These are phyloP conservation scores for Boechera stricta DNA, from an alignment of 345 rosid species.

Conservation along the genomic window DNA sequence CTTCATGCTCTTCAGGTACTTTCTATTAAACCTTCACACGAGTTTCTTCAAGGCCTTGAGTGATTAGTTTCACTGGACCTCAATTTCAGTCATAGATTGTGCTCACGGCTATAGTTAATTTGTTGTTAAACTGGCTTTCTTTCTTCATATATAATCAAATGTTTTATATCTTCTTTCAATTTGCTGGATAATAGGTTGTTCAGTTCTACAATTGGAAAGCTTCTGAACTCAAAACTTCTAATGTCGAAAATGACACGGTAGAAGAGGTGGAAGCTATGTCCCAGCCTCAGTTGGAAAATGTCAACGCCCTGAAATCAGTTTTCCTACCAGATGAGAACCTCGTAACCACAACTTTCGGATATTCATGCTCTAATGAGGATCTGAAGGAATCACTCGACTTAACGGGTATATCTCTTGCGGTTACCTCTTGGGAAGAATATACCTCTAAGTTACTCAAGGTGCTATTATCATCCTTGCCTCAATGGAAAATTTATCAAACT, in stretches of 20 bases:
- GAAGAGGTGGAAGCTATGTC: constrained; percentile 46
- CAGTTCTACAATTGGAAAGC: constrained; percentile 72
- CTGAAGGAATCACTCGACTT: constrained; percentile 45
- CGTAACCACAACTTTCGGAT: constrained; percentile 46
- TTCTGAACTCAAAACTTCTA: constrained; percentile 35
- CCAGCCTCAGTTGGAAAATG: constrained; percentile 50
- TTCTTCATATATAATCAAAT: background rate
- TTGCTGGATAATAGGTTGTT: constrained; percentile 54
- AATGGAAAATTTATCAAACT: constrained; percentile 61
- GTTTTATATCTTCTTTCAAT: background rate
- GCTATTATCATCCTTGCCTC: constrained; percentile 60
- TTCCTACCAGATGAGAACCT: constrained; percentile 51
- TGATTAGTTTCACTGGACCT: background rate
- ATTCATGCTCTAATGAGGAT: constrained; percentile 7
- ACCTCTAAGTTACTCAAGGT: constrained; percentile 49
- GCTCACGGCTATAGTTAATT: background rate
- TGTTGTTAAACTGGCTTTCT: background rate
- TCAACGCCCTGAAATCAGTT: constrained; percentile 45
- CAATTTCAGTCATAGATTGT: background rate
- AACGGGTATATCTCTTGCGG: constrained; percentile 49
- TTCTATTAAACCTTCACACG: background rate
- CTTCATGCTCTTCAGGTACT: constrained; percentile 88
- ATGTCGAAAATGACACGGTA: constrained; percentile 24
- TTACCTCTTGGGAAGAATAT: constrained; percentile 60
- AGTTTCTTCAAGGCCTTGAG: background rate